Conservation (phyloP, 768 basidiomycete species). For the Heimioporus sp. region DNA sequence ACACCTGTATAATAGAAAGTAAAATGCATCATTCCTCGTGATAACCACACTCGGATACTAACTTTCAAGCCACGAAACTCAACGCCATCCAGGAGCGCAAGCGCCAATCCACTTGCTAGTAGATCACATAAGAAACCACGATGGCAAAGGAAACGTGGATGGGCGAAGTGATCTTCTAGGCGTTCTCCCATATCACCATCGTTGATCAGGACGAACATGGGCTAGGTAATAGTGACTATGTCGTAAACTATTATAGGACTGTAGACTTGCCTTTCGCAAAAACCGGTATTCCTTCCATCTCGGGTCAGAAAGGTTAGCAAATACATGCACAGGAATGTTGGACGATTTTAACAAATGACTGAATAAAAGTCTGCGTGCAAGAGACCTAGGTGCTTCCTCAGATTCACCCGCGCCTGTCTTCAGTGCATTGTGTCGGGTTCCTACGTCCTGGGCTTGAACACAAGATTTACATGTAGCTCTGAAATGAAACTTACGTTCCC, state of each 20-base stretch:
- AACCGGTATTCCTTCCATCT: constrained; percentile 47
- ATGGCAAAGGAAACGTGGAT: constrained; percentile 42
- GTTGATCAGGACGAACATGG: constrained; percentile 64
- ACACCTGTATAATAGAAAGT: constrained; percentile 39
- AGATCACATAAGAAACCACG: constrained; percentile 50
- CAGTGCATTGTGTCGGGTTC: constrained; percentile 41
- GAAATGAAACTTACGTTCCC: constrained; percentile 39
- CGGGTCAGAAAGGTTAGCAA: constrained; percentile 44
- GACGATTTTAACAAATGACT: constrained; percentile 44
- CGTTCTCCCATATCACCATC: constrained; percentile 42
- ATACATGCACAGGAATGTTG: constrained; percentile 43
- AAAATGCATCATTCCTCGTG: not conserved
- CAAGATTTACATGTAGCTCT: not conserved
- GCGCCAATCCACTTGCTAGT: constrained; percentile 46
- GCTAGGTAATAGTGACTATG: constrained; percentile 36
- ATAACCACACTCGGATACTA: not conserved
- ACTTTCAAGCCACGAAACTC: constrained; percentile 68
- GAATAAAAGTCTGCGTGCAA: constrained; percentile 53
- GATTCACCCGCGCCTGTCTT: constrained; percentile 36
- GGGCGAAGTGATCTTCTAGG: constrained; percentile 7
- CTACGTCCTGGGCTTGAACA: constrained; percentile 32
- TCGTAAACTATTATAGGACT: not conserved
- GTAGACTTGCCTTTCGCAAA: constrained; percentile 37
- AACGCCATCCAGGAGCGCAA: constrained; percentile 50
- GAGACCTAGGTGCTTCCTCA: constrained; percentile 42